Percentiles rank a stretch among this genome's conserved stretches.
phyloP scores from a whole-genome alignment of 2,329 filamentous ascomycete genomes.

The Lachnellula subtilissima region DNA sequence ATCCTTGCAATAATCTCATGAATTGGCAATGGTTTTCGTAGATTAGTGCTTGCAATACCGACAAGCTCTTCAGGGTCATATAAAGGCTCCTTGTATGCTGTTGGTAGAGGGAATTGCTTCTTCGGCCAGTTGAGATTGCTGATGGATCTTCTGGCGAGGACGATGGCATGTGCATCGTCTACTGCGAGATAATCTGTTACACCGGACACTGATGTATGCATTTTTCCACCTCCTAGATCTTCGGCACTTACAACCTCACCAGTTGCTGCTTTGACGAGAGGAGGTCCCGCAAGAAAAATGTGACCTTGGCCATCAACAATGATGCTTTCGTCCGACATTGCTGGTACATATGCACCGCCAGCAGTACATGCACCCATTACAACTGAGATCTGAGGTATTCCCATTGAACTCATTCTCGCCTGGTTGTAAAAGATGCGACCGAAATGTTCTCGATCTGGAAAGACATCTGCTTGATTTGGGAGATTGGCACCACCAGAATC shows the following conservation, averaged over 20 bases:
- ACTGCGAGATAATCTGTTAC: slow-evolving; percentile 95
- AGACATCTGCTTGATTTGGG: slow-evolving; percentile 91
- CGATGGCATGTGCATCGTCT: slow-evolving; percentile 85
- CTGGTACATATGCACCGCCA: slow-evolving; percentile 90
- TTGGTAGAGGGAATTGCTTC: slow-evolving; percentile 35
- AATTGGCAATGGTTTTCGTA: slow-evolving; percentile 78
- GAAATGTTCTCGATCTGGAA: slow-evolving; percentile 92
- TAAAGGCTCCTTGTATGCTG: slow-evolving; percentile 68
- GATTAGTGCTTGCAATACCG: slow-evolving; percentile 85
- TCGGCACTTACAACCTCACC: slow-evolving; percentile 89
- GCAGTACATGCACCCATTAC: slow-evolving; percentile 98
- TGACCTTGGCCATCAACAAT: slow-evolving; percentile 95
- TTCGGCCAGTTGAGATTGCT: slow-evolving; percentile 85
- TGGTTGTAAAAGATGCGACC: slow-evolving; percentile 97
- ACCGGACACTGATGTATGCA: slow-evolving; percentile 86
- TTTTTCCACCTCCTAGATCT: slow-evolving; percentile 81
- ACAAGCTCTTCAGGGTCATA: slow-evolving; percentile 75
- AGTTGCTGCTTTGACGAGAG: slow-evolving; percentile 91
- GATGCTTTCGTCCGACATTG: slow-evolving; percentile 96
- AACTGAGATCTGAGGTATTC: slow-evolving; percentile 89
- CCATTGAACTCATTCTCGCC: slow-evolving; percentile 81
- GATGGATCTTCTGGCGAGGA: slow-evolving; percentile 77
- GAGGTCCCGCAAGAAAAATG: slow-evolving; percentile 92
- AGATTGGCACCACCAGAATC: slow-evolving; percentile 95
- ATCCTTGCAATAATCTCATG: slow-evolving; percentile 90